A percentile compares a stretch with the other conserved stretches of the same genome.
phyloP scores from a whole-genome alignment of 768 basidiomycete genomes.

The Leucogyrophana mollusca region DNA sequence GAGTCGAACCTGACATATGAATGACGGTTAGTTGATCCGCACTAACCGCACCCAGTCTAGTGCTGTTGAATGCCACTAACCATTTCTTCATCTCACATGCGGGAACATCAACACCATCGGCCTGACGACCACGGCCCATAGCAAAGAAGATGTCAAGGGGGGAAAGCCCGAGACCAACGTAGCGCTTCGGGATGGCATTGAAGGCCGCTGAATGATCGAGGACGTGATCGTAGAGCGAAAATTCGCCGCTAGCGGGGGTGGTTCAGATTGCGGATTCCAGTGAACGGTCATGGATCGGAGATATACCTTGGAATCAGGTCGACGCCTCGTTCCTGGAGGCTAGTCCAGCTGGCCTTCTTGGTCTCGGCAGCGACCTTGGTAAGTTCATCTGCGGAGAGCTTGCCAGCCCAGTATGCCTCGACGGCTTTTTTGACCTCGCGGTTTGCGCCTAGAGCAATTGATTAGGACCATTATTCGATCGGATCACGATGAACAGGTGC shows the following conservation, averaged over 20 bases:
- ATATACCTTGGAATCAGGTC: conserved; percentile 88
- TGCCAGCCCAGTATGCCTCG: conserved; percentile 97
- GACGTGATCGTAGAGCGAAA: conserved; percentile 98
- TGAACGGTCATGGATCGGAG: conserved; percentile 8
- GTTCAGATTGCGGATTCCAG: conserved; percentile 13
- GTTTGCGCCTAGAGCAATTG: conserved; percentile 64
- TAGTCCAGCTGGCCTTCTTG: conserved; percentile 85
- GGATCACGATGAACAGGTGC: neutral
- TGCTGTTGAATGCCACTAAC: conserved; percentile 42
- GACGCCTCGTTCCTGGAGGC: conserved; percentile 81
- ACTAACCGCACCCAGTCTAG: conserved; percentile 1
- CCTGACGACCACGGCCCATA: conserved; percentile 98
- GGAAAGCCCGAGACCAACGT: conserved; percentile 81
- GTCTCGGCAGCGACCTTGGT: conserved; percentile 85
- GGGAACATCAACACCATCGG: conserved; percentile 91
- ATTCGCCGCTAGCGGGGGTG: conserved; percentile 77
- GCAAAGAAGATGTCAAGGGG: conserved; percentile 96
- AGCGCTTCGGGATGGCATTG: conserved; percentile 96
- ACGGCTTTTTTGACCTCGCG: conserved; percentile 98
- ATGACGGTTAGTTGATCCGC: conserved; percentile 1
- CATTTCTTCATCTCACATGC: conserved; percentile 99
- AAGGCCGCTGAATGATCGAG: conserved; percentile 95
- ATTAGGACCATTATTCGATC: conserved; percentile 3
- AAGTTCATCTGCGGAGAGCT: conserved; percentile 84
- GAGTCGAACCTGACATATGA: conserved; percentile 79